Conservation (phyloP, 306 rosid genomes). For the Quercus alba region DNA sequence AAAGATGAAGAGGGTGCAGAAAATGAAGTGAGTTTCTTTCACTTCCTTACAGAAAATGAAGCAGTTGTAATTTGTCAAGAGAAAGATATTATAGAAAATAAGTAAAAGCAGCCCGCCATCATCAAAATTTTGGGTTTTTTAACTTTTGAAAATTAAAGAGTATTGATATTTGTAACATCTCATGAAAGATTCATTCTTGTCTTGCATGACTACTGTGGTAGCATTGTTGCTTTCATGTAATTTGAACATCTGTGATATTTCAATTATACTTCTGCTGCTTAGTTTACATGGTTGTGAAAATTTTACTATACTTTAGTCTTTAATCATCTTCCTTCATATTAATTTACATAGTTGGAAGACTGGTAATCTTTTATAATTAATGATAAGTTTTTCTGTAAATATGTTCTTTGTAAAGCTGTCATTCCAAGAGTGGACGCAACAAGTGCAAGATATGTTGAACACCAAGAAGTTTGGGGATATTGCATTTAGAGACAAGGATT, state of each 20-base stretch:
- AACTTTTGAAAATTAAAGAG: not conserved
- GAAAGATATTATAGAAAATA: not conserved
- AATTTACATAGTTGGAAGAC: not conserved
- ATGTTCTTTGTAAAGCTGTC: slow-evolving; percentile 59
- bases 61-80: not conserved
- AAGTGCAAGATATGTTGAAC: slow-evolving; percentile 93
- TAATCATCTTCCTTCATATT: not conserved
- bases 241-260: not conserved
- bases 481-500: slow-evolving; percentile 94
- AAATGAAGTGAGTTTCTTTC: slow-evolving; percentile 54
- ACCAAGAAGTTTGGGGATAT: slow-evolving; percentile 91
- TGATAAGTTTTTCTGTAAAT: not conserved
- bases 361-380: not conserved
- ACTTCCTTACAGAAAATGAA: not conserved
- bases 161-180: not conserved
- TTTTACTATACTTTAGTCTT: not conserved
- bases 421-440: slow-evolving; percentile 98
- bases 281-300: not conserved
- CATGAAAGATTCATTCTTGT: not conserved
- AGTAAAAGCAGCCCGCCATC: not conserved
- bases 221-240: not conserved
- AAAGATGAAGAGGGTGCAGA: slow-evolving; percentile 98
- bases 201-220: not conserved
- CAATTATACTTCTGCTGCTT: not conserved
- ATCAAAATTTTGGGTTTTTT: not conserved